A percentile compares a stretch with the other conserved stretches of the same genome.
Evolutionary conservation across 805 yeast genomes (phyloP).

Genomic region (Wilhelminamyces savonicus): DNA sequence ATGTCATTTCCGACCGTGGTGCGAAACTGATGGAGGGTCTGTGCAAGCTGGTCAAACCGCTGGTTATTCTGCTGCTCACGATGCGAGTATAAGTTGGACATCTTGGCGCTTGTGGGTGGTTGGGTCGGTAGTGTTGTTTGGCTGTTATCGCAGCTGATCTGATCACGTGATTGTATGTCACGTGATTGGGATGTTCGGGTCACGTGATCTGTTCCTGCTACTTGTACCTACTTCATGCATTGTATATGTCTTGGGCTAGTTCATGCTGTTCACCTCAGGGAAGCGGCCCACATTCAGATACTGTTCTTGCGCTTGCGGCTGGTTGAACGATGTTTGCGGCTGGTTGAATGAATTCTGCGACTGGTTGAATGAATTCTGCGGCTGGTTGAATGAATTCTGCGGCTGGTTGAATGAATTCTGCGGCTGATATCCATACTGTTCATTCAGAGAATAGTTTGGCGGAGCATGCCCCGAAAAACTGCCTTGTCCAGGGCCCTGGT

Average conservation of each 20-base stretch:
- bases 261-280: slow-evolving; percentile 20
- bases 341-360: slow-evolving; percentile 1
- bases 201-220: not conserved
- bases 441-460: not conserved
- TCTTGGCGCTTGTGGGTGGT: too few relatives aligned
- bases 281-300: slow-evolving; percentile 23
- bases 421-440: not conserved
- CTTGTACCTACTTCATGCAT: not conserved
- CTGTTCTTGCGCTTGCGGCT: slow-evolving; percentile 3
- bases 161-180: not conserved
- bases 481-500: too few relatives aligned
- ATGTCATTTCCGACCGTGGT: slow-evolving; percentile 37
- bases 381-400: slow-evolving; percentile 1
- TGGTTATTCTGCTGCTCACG: slow-evolving; percentile 39
- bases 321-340: not conserved
- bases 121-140: too few relatives aligned
- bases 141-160: slow-evolving; percentile 9
- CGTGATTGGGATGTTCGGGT: not conserved
- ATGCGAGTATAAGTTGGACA: slow-evolving; percentile 29
- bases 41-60: slow-evolving; percentile 37
- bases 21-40: slow-evolving; percentile 36
- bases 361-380: not conserved
- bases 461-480: too few relatives aligned
- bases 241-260: slow-evolving; percentile 1
- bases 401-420: not conserved